Evolutionary conservation across 1,284 basidiomycete species (phyloP), one percentile per base, ranked within the genome.

Genomic region (Leccinum pachyderme): DNA sequence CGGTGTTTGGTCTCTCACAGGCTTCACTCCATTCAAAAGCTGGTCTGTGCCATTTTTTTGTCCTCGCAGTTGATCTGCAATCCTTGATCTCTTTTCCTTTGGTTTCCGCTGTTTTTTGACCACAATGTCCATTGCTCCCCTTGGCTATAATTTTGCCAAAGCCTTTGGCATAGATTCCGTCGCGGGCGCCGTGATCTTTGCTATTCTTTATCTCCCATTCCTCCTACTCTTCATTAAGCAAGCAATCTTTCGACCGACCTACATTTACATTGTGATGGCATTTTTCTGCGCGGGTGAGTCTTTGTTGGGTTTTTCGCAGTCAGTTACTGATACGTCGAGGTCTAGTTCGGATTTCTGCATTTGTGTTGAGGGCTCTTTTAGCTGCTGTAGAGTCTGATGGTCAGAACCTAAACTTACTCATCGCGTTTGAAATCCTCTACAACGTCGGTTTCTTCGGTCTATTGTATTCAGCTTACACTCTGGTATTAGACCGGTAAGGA

Each of bases 201-300:
- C 78, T 4, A 55, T 75, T n/a, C 59, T 75, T 5, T 82, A 81
- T 58, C 45, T 65, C 3, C 74, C 74, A 4, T 65, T 80, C 33
- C 54, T 75, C 5, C 53, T 61, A 0, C 71, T 70, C 63, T 78
- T 76, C 58, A 24, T 77, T 28, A 57, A 55, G 31, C 73, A 73
- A 51, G 69, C 74, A 3, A 67, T 80, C 44, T 59, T 56, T 18
- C 69, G 69, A 11, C 73, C 73, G 2, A 77, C 74, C 1, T 76
- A 73, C 55, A 75, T 81, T 7, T 72, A 75, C 56, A 62, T 76
- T 32, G 60, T 73, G 12, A 63, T 81, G 15, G 57, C 72, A 1
- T 43, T 81, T 6, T 82, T 82, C 63, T 81, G 77, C 57, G 47
- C 67, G 47, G 71, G 80, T 82, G 54, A 63, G 80, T 66, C 37